Evolutionary conservation across 75 land plant species (phyloP).

Genomic region (Pseudotsuga menziesii): DNA sequence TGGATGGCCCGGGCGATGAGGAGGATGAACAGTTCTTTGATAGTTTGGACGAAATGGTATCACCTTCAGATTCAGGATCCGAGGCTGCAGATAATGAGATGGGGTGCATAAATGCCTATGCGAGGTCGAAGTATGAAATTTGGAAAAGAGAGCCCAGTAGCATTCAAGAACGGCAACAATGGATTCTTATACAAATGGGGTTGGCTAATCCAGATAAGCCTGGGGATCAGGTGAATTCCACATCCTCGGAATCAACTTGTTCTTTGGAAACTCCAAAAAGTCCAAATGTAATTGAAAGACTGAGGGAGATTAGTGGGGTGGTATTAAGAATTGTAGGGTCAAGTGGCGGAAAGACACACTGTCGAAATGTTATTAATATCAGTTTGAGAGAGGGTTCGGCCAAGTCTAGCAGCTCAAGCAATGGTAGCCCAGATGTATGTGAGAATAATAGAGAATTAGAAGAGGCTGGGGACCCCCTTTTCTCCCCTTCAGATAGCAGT

Average conservation of each 20-base stretch:
- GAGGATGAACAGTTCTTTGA: slow-evolving; percentile 57
- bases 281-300: slow-evolving; percentile 19
- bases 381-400: slow-evolving; percentile 21
- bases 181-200: too few relatives aligned
- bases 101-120: not conserved
- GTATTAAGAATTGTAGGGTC: slow-evolving; percentile 17
- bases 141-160: too few relatives aligned
- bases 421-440: slow-evolving; percentile 6
- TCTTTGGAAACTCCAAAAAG: not conserved
- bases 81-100: slow-evolving; percentile 9
- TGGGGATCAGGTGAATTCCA: not conserved
- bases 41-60: slow-evolving; percentile 41
- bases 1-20: slow-evolving; percentile 9
- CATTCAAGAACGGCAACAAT: too few relatives aligned
- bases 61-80: slow-evolving; percentile 24
- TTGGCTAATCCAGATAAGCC: too few relatives aligned
- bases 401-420: slow-evolving; percentile 7
- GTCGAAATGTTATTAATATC: slow-evolving; percentile 11
- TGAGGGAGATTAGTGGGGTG: slow-evolving; percentile 33
- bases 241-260: not conserved
- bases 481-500: not conserved
- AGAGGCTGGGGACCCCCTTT: not conserved
- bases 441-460: not conserved
- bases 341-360: not conserved
- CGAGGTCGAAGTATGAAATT: slow-evolving; percentile 13